Conservation (phyloP, 73 alveolate species). For the Stentor coeruleus region DNA sequence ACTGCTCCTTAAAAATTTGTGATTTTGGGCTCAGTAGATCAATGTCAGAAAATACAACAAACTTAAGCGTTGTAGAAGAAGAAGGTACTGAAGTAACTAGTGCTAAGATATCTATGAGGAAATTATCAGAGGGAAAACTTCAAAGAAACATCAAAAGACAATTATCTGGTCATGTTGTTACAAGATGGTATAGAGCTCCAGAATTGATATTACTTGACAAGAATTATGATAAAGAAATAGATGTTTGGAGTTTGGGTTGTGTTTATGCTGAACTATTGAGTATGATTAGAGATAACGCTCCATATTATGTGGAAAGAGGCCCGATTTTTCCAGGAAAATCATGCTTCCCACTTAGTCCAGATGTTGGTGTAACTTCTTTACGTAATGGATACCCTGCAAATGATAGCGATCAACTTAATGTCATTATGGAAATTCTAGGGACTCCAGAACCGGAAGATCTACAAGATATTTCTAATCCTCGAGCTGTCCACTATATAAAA, state of each 20-base stretch:
- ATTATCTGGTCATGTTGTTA: conserved; percentile 95
- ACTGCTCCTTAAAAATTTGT: conserved; percentile 80
- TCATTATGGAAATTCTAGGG: conserved; percentile 85
- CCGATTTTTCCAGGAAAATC: conserved; percentile 96
- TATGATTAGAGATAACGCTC: conserved; percentile 92
- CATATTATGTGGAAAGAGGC: conserved; percentile 83
- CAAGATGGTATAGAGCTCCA: conserved; percentile 98
- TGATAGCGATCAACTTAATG: conserved; percentile 82
- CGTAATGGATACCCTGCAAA: conserved; percentile 78
- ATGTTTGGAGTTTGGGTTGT: conserved; percentile 96
- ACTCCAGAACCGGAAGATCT: conserved; percentile 80
- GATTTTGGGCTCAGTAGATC: conserved; percentile 92
- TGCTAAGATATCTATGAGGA: not conserved
- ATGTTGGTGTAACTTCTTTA: conserved; percentile 58
- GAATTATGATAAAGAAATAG: conserved; percentile 92
- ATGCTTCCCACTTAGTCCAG: conserved; percentile 92
- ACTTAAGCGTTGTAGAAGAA: not conserved
- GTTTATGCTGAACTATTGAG: conserved; percentile 90
- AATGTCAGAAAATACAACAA: not conserved
- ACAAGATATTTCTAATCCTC: conserved; percentile 71
- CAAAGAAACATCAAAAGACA: conserved; percentile 50
- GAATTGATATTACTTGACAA: conserved; percentile 92
- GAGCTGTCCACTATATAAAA: conserved; percentile 78
- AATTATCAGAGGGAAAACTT: too few species aligned
- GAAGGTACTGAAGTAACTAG: not conserved